Base-by-base conservation (phyloP, 805 yeast genomes). In the Debaryomyces tyrocola region DNA sequence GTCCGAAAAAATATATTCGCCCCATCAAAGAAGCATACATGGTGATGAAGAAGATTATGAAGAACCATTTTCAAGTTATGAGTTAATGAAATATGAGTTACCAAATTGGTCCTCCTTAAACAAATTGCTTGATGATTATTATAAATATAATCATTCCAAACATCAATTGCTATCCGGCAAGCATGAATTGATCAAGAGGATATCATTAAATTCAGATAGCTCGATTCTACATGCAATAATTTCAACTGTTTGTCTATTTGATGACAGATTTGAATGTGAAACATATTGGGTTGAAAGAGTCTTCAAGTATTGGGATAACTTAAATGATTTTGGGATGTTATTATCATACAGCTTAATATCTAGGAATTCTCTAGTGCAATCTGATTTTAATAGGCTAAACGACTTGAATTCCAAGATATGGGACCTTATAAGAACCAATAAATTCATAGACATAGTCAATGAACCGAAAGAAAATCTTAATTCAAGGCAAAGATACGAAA, bases 311-410 rank as follows among this genome's bases (percentile, higher is more conserved):
- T 57, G 60, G 63, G 67, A 64, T 47, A 51, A 54, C 29, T 55
- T 64, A 27, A 59, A 59, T 40, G 60, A 60, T 18, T 51, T 63
- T 31, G 68, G 66, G 8, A 56, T 63, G 54, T 40, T 64, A 6
- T 40, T 61, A 12, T 52, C 60, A 27, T 58, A 51, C 31, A 43
- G 51, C n/a, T 52, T 65, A 42, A 37, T 55, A 12, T 42, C 55
- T 7, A 58, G 55, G 12, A 49, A 55, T 1, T 43, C 51, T 4
- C 20, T 43, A 6, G 44, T 57, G 8, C 31, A 44, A 33, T 41
- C 42, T 43, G 50, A 53, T 40, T 42, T 49, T 1, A 34, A 40
- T 6, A 44, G 49, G 20, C 41, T 53, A 6, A 43, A 45, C 17
- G 57, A 57, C 7, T 43, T 53, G 27, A 50, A 50, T 38, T 34